Conservation (phyloP, 352 stramenopile species). For the Thalassiosira hispida region DNA sequence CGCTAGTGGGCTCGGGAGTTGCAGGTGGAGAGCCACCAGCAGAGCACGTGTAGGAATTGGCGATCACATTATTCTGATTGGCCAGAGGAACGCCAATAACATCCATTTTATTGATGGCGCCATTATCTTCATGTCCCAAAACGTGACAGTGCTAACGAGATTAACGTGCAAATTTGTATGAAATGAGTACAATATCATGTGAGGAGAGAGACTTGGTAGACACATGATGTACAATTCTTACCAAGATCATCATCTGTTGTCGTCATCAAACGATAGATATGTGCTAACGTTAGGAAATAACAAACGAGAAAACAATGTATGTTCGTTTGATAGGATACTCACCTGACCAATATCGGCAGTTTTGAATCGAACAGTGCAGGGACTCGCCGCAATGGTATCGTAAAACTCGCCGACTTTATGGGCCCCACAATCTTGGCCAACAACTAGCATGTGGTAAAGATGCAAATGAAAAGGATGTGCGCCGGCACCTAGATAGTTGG, state of each 20-base stretch:
- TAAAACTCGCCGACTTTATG: too few species aligned
- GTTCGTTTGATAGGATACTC: constrained; percentile 1
- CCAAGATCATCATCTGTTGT: too few species aligned
- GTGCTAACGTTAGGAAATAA: too few species aligned
- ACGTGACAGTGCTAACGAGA: constrained; percentile 56
- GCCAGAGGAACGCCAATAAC: constrained; percentile 12
- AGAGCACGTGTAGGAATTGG: constrained; percentile 2
- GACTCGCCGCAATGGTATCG: constrained; percentile 42
- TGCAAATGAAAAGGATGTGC: constrained; percentile 55
- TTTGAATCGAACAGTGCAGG: constrained; percentile 48
- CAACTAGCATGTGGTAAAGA: constrained; percentile 53
- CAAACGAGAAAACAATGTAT: too few species aligned
- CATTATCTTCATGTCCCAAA: constrained; percentile 42
- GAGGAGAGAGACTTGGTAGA: too few species aligned
- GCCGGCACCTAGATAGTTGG: too few species aligned
- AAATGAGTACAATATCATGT: too few species aligned
- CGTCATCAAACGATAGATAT: too few species aligned
- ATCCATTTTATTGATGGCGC: constrained; percentile 35
- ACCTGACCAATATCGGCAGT: constrained; percentile 30
- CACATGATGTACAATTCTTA: too few species aligned
- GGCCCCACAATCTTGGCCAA: constrained; percentile 17
- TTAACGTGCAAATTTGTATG: background rate
- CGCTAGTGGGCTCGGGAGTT: too few species aligned
- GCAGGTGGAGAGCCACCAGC: too few species aligned
- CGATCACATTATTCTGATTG: constrained; percentile 8